Evolutionary conservation across 805 yeast species (phyloP), one percentile per base, ranked within the genome.

Genomic region (Lipomyces kockii): DNA sequence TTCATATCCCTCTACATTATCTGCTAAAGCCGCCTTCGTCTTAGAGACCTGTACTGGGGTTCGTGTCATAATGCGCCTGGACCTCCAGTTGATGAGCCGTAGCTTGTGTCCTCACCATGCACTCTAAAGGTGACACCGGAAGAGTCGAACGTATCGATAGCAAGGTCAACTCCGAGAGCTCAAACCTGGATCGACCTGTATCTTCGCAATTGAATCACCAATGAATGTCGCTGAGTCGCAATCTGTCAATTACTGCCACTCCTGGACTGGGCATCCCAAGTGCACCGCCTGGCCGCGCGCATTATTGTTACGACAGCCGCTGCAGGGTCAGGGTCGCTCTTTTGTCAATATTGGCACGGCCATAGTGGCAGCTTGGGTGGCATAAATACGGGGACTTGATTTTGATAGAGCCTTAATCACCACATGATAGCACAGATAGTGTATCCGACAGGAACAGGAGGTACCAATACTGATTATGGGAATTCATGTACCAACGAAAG

Each of bases 1-100:
- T 5, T 64, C 25, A 46, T 43, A 65, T 6, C 71, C 71, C 9
- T 59, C 67, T 25, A 68, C 71, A 20, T 20, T 59, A 56, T 68
- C 71, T 9, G 71, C 67, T 20, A 62, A 25, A 52, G n/a, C 55
- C 29, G 55, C 11, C 55, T 12, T 52, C 20, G 55, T 25, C 55
- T 52, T 43, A n/a, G 49, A 17, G 49, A 43, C 49, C 49, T 17
- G 49, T 17, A 17, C 49, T 43, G 20, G 22, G 22, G 8, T n/a
- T 17, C 49, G 49, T 11, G 49, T 43, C 49, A 43, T 43, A 14
- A 17, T 37, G 39, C 39, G 32, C 32, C 43, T 37, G 14, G 43
- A 37, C 43, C 43, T 37, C 17, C 6, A 14, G 43, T n/a, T 37
- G 43, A 14, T 37, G 17, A 14, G 17, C 3, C 17, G 12, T 4